phyloP scores from a whole-genome alignment of 495 filamentous ascomycete species.

The Aspergillus coremiiformis region DNA sequence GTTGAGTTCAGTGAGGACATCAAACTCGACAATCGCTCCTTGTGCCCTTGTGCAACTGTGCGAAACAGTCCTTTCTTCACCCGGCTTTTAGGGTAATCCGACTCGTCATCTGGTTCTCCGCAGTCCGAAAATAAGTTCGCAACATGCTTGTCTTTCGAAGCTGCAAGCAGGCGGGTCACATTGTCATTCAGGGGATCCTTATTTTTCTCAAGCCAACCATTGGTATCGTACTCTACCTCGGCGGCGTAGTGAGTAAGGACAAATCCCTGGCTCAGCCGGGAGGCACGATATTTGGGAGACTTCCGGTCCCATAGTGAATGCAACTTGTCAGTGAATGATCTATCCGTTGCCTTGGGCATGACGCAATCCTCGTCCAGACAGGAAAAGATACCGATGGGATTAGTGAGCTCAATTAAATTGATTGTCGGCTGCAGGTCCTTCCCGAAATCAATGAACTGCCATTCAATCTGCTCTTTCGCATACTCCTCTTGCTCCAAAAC shows the following conservation, averaged over 20 bases:
- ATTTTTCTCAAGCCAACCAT: constrained; percentile 97
- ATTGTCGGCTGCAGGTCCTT: constrained; percentile 97
- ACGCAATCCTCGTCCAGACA: constrained; percentile 97
- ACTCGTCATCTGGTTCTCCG: constrained; percentile 65
- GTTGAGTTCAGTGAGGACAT: constrained; percentile 96
- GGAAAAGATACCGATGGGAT: constrained; percentile 97
- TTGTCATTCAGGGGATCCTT: constrained; percentile 99
- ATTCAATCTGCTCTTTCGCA: constrained; percentile 94
- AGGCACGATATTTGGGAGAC: constrained; percentile 83
- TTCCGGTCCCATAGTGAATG: constrained; percentile 95
- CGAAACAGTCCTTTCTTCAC: constrained; percentile 98
- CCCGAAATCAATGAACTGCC: constrained; percentile 99
- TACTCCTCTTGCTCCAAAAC: constrained; percentile 99
- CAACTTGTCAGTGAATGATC: constrained; percentile 93
- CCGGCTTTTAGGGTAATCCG: constrained; percentile 61
- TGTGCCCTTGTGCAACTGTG: constrained; percentile 94
- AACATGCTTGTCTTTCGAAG: constrained; percentile 74
- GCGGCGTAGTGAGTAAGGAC: constrained; percentile 98
- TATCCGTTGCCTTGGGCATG: constrained; percentile 98
- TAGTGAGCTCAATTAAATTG: constrained; percentile 90
- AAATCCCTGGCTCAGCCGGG: constrained; percentile 85
- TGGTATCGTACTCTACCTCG: constrained; percentile 93
- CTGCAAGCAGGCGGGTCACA: constrained; percentile 76
- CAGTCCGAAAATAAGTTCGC: constrained; percentile 85
- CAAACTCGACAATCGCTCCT: constrained; percentile 88